phyloP scores from a whole-genome alignment of 2,329 filamentous ascomycete genomes.

The Microsporum audouinii region DNA sequence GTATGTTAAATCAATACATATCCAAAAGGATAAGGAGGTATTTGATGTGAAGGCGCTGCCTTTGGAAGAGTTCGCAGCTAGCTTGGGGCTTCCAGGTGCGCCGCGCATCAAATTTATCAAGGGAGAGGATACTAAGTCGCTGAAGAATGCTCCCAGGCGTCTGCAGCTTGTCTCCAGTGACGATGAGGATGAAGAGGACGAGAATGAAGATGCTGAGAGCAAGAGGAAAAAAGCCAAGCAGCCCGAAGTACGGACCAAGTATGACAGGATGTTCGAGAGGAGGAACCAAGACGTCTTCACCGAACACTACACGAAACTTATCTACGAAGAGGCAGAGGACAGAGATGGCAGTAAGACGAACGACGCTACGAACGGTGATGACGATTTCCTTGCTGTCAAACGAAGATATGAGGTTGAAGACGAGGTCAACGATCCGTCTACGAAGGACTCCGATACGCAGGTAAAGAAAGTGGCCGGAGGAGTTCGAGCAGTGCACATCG shows the following conservation, averaged over 20 bases:
- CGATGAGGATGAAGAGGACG: constrained; percentile 40
- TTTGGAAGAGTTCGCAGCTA: constrained; percentile 73
- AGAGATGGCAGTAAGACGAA: constrained; percentile 27
- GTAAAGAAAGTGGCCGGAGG: constrained; percentile 27
- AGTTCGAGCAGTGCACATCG: constrained; percentile 39
- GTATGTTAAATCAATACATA: constrained; percentile 70
- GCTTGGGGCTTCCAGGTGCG: constrained; percentile 77
- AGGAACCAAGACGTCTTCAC: constrained; percentile 92
- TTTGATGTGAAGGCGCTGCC: constrained; percentile 77
- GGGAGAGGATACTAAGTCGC: constrained; percentile 71
- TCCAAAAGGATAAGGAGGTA: constrained; percentile 84
- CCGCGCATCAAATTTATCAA: constrained; percentile 90
- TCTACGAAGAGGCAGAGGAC: constrained; percentile 46
- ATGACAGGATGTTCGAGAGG: constrained; percentile 95
- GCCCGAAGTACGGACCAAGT: constrained; percentile 74
- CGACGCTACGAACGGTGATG: constrained; percentile 48
- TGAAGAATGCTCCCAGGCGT: constrained; percentile 73
- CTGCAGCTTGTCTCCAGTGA: constrained; percentile 51
- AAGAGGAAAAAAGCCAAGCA: constrained; percentile 50
- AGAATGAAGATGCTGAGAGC: constrained; percentile 30
- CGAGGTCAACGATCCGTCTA: constrained; percentile 34
- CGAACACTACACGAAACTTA: constrained; percentile 82
- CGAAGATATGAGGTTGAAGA: constrained; percentile 66
- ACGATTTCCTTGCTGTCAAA: constrained; percentile 81
- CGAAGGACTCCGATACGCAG: constrained; percentile 26